phyloP scores from a whole-genome alignment of 345 rosid genomes.

The Durio zibethinus region DNA sequence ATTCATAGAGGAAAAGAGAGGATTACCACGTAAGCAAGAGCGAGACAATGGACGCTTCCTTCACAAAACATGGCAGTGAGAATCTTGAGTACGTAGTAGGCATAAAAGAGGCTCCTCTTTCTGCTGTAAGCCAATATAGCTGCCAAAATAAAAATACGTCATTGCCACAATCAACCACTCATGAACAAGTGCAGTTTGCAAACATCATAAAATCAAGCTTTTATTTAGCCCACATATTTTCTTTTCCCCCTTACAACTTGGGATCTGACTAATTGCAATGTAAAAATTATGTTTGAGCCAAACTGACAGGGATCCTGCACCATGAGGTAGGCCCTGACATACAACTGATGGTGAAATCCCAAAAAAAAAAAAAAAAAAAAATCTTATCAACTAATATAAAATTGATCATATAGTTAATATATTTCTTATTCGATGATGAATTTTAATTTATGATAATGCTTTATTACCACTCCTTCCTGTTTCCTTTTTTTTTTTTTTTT shows the following conservation, averaged over 20 bases:
- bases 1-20: neutral
- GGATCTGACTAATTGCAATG: neutral
- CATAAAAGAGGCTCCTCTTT: slow-evolving; percentile 56
- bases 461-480: neutral
- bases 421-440: too few species aligned
- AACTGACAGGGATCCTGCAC: neutral
- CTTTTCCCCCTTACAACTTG: neutral
- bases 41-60: slow-evolving; percentile 78
- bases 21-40: slow-evolving; percentile 85
- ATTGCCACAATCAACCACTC: neutral
- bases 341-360: neutral
- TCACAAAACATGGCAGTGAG: slow-evolving; percentile 69
- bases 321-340: neutral
- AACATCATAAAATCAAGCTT: neutral
- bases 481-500: neutral
- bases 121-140: slow-evolving; percentile 78
- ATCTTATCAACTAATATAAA: too few species aligned
- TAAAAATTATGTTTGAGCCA: neutral
- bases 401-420: too few species aligned
- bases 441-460: too few species aligned
- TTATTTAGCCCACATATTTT: too few species aligned
- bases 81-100: slow-evolving; percentile 60
- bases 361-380: too few species aligned
- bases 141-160: slow-evolving; percentile 17
- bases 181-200: neutral